A percentile compares a stretch with the other conserved stretches of the same genome.
Conservation (phyloP, 2,329 filamentous ascomycete species). For the Diplodia scrobiculata region DNA sequence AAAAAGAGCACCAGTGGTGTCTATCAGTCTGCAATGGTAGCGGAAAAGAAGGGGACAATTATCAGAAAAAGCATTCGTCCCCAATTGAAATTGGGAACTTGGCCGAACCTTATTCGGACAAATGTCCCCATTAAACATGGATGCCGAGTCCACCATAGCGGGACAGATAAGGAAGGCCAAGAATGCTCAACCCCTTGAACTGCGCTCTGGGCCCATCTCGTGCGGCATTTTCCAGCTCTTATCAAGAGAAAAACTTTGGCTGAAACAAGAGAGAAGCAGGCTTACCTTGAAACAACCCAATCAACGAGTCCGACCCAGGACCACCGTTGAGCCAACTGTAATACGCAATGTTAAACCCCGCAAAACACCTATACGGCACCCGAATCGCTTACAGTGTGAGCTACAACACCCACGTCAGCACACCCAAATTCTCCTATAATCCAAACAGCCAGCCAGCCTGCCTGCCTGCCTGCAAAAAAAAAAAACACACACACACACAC, state of each 20-base stretch:
- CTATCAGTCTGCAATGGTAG: background rate
- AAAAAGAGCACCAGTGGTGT: background rate
- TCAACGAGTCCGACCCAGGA: conserved; percentile 51
- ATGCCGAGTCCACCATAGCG: background rate
- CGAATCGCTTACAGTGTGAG: conserved; percentile 17
- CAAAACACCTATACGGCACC: background rate
- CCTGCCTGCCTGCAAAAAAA: background rate
- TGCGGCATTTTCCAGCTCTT: background rate
- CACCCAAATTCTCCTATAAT: too few relatives aligned
- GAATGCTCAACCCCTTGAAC: background rate
- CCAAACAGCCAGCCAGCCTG: too few relatives aligned
- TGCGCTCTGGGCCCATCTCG: background rate
- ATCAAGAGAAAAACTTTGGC: background rate
- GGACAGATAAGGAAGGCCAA: background rate
- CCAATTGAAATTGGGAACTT: background rate
- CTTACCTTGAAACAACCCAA: conserved; percentile 43
- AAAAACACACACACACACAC: background rate
- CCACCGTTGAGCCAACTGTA: conserved; percentile 36
- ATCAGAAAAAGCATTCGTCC: background rate
- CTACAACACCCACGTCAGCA: background rate
- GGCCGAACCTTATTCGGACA: background rate
- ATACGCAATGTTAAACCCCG: background rate
- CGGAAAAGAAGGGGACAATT: background rate
- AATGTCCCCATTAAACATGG: background rate
- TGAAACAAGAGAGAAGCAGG: conserved; percentile 16